Evolutionary conservation across 2,329 filamentous ascomycete genomes (phyloP), one percentile per base, ranked within the genome.

Genomic region (Botryotinia convoluta): DNA sequence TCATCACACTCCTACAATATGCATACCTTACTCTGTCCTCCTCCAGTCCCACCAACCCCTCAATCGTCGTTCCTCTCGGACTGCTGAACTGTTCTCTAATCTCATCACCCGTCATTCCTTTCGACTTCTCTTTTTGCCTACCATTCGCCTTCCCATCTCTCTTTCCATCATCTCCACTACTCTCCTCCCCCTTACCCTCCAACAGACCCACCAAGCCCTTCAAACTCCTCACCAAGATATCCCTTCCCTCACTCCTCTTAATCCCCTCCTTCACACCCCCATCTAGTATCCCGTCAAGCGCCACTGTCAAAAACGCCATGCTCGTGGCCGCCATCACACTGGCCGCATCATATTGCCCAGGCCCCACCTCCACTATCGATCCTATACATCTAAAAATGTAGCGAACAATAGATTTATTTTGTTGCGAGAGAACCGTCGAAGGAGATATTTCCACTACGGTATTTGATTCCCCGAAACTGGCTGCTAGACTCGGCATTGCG

Each of bases 401-500:
- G 42, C 88, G 89, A 20, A 93, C 88, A 12, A 95, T 86, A 20
- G 69, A 75, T 65, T 71, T 71, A 64, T 71, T 64, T 29, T 29
- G 42, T 29, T 65, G 61, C 14, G 44, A 35, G 3, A 51, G 48
- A 51, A n/a, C 48, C 69, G 32, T 42, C 5, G 29, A 32, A 7
- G 42, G 42, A 57, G 32, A 37, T 22, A 74, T 75, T 54, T 81
- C 78, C 76, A 97, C 91, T 70, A 96, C 89, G 1, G 91, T 95
- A 91, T 96, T 96, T 77, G 89, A 91, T 82, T 97, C 90, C 57
- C 93, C 85, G 73, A 96, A 91, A 69, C 93, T 87, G 35, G 91
- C 91, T 16, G 93, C 93, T 0, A 93, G 94, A 84, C 97, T 97
- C 78, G 93, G 93, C 89, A 97, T 94, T 72, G 92, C 93, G 54